Base-by-base conservation (phyloP, 2,329 filamentous ascomycete genomes). In the Aspergillus glaucus region DNA sequence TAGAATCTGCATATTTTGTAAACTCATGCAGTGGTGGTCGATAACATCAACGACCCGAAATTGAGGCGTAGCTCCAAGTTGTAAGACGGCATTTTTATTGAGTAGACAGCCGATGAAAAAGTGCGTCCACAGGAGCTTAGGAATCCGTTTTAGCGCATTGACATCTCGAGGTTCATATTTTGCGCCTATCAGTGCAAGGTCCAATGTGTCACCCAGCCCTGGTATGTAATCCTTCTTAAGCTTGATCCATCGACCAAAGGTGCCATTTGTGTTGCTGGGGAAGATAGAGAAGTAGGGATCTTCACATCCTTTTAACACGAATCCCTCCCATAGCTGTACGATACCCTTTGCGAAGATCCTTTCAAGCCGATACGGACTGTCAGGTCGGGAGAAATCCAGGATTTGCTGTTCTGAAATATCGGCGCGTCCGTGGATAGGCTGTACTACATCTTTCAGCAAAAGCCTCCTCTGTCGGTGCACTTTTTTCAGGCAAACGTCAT, bases 201-300 rank as follows among this genome's bases (percentile, higher is more conserved):
- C 91, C 8, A 87, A 87, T 26, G 89, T 81, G 51, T 94, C 90
- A 1, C 89, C 88, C 62, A 92, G 81, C 2, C 82, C 82, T 22
- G 79, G 76, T 34, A 95, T 79, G 59, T 94, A 95, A 60, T 93
- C 88, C 60, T 89, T 89, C 67, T 95, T 95, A 39, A 95, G 68
- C 68, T 95, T 95, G 60, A 95, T 87, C 63, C 82, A 86, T 73
- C 26, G 74, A 53, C 57, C 69, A 56, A 57, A 42, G 55, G 58
- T 62, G 49, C 43, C 57, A 49, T 59, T 59, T 17, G 48, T 62
- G 41, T 56, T 41, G 60, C 59, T 26, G 53, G 62, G 54, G 77
- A 80, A 54, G 1, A 70, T 58, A 48, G 80, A 73, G 53, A 95
- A 87, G 62, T 95, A 95, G 0, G 89, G 82, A 21, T 86, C 81